Percentiles rank a stretch among this genome's conserved stretches.
Evolutionary conservation across 441 rosid species (phyloP).

Genomic region (Croton laevigatus): DNA sequence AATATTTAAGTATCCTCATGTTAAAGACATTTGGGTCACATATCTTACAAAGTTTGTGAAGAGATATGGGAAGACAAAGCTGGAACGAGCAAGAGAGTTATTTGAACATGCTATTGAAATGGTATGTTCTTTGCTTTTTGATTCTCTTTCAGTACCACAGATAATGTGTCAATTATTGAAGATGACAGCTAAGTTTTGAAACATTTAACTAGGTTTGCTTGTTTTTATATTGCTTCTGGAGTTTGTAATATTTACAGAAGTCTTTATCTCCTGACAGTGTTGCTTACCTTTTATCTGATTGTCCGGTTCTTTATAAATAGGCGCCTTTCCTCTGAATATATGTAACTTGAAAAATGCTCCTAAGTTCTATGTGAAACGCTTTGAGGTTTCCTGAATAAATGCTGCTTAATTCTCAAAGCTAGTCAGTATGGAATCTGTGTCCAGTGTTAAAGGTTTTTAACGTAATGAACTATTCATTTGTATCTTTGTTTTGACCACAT

Average conservation of each 20-base stretch:
- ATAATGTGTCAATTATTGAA: not conserved
- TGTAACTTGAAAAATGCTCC: not conserved
- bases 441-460: not conserved
- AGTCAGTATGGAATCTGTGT: not conserved
- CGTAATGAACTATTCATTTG: not conserved
- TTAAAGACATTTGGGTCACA: constrained; percentile 89
- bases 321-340: not conserved
- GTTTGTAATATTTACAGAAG: constrained; percentile 1
- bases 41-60: constrained; percentile 84
- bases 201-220: constrained; percentile 2
- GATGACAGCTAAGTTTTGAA: constrained; percentile 8
- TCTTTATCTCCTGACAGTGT: not conserved
- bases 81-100: constrained; percentile 90
- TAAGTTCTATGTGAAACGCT: not conserved
- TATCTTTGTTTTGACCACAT: not conserved
- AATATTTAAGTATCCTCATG: constrained; percentile 93
- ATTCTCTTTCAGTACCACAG: not conserved
- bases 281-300: constrained; percentile 1
- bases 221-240: constrained; percentile 1
- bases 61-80: constrained; percentile 80
- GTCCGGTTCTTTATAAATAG: not conserved
- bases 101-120: constrained; percentile 86
- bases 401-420: not conserved
- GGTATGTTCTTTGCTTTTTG: constrained; percentile 25
- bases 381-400: not conserved